Evolutionary conservation across 2,329 filamentous ascomycete genomes (phyloP), one percentile per base, ranked within the genome.

Genomic region (Fusarium pilosicola): DNA sequence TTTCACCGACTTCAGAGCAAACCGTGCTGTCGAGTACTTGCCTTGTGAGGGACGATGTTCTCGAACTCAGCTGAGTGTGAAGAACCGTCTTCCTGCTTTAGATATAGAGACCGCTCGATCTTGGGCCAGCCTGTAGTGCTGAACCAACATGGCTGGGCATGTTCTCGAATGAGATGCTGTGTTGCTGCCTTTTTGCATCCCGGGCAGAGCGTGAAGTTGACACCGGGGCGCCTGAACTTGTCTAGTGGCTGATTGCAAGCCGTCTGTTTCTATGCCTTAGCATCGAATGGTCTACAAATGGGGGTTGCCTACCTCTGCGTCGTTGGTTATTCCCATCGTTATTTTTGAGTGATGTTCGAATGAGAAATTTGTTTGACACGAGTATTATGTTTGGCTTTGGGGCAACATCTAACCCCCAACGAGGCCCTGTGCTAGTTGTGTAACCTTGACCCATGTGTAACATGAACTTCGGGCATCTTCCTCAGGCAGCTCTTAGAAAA

Each of bases 361-460:
- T n/a, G 24, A 18, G n/a, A 24, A 44, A 44, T 7, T 12, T 5
- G 10, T 2, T 44, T 24, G 5, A 12, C 10, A 24, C 15, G 15
- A 13, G 42, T 24, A 44, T 44, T 0, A 44, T 8, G 42, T 18
- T 24, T 13, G 6, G n/a, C 15, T 3, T 24, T 24, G 5, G 15
- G 42, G 6, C 15, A 11, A 18, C 10, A 3, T 5, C 42, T 3
- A 8, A 11, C 15, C 15, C 6, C 42, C 24, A 24, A 24, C 7
- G n/a, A 12, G 2, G 6, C 7, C 12, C 0, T 44, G n/a, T 0
- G 15, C 42, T 44, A 24, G 42, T 24, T 18, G 15, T 44, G n/a
- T 44, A 24, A 44, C n/a, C n/a, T 7, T 5, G n/a, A 24, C n/a
- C 11, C 12, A 44, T 24, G 42, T 24, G 42, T 44, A 7, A 44